Base-by-base conservation (phyloP, 75 land plant genomes). In the Pinus albicaulis region DNA sequence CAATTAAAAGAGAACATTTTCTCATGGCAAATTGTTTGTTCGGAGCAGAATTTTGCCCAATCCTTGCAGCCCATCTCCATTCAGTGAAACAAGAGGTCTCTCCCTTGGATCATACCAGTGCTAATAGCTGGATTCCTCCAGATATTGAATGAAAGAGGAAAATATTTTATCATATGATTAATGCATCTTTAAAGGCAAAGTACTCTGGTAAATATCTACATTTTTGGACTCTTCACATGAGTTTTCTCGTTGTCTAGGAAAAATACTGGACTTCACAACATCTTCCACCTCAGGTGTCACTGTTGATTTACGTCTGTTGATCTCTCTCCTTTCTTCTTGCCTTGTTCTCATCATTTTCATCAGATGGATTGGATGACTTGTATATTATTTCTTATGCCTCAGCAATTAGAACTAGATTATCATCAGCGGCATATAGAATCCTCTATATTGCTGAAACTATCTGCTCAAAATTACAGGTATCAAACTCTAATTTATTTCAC, bases 351-450 rank as follows among this genome's bases (percentile, higher is more conserved):
- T 66, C 44, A 66, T 66, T 66, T 66, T 66, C 48, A 38, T 66
- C 52, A 16, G 70, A 66, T 38, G 70, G 52, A 38, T 66, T 20
- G 8, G n/a, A 7, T 17, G 70, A 66, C 19, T 66, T 66, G 38
- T 66, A 66, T 14, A 66, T 34, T 44, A 91, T 80, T 34, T 93
- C 90, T 75, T 89, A 88, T 24, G 96, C 96, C 77, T 91, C 91
- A 25, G 83, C 89, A 63, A 88, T 81, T 23, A 87, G 82, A 41
- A 92, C 83, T 34, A 79, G 75, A 75, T 76, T 83, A 52, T 84
- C 85, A 66, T 95, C 95, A 58, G 93, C 76, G n/a, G 90, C 95
- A 79, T 95, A 95, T 36, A 95, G 69, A 55, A 95, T 91, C 83
- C 71, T 89, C 63, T 90, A 86, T 57, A 95, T 89, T 4, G 93